A percentile compares a stretch with the other conserved stretches of the same genome.
Evolutionary conservation across 257 asterid species (phyloP).

Genomic region (Euphrasia confusa): DNA sequence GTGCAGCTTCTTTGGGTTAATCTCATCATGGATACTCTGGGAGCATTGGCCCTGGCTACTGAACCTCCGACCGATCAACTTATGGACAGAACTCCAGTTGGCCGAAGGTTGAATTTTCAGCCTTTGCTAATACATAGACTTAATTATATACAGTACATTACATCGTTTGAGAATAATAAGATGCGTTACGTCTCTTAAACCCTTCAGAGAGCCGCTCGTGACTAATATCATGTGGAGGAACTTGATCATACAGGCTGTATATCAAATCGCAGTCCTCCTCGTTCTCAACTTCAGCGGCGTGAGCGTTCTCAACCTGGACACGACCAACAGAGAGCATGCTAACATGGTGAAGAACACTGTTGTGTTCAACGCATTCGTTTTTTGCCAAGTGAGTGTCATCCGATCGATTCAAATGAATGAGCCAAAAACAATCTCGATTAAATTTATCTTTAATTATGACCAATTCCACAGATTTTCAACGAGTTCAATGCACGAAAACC

Average conservation of each 20-base stretch:
- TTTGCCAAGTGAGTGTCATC: constrained; percentile 77
- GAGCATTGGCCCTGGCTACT: constrained; percentile 96
- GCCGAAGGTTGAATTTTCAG: constrained; percentile 58
- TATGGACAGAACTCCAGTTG: constrained; percentile 88
- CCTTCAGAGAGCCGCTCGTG: constrained; percentile 79
- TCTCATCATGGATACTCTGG: constrained; percentile 96
- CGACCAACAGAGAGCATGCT: constrained; percentile 42
- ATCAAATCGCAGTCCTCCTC: constrained; percentile 78
- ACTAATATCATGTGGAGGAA: constrained; percentile 98
- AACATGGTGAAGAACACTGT: constrained; percentile 71
- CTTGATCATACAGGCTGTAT: constrained; percentile 78
- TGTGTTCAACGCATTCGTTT: constrained; percentile 75
- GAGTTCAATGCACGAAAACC: constrained; percentile 92
- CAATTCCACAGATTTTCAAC: constrained; percentile 58
- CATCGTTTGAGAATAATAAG: not conserved
- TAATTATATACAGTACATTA: not conserved
- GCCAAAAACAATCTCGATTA: not conserved
- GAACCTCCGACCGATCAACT: constrained; percentile 96
- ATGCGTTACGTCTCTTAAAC: constrained; percentile 15
- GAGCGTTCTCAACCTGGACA: constrained; percentile 50
- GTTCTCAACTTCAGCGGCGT: constrained; percentile 58
- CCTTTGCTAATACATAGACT: not conserved
- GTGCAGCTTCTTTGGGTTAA: constrained; percentile 94
- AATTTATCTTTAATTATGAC: not conserved
- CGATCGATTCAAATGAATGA: constrained; percentile 6